phyloP scores from a whole-genome alignment of 352 stramenopile genomes.

The Globisporangium splendens region DNA sequence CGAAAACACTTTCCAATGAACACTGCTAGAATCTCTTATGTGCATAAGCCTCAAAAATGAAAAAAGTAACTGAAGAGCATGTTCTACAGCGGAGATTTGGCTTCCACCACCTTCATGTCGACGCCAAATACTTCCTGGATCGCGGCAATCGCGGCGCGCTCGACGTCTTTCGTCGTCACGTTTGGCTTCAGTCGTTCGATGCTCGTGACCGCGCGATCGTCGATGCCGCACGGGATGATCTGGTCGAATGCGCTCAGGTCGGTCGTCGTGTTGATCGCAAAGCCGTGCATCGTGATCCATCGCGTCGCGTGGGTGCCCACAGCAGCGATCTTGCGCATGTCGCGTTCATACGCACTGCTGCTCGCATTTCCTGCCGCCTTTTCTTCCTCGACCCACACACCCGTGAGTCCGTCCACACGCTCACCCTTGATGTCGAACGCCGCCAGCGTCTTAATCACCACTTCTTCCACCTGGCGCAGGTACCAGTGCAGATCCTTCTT shows the following conservation, averaged over 20 bases:
- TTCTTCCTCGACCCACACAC: conserved; percentile 94
- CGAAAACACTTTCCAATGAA: conserved; percentile 16
- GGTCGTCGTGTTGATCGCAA: conserved; percentile 95
- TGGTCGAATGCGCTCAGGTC: conserved; percentile 92
- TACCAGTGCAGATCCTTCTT: conserved; percentile 98
- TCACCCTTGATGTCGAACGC: conserved; percentile 86
- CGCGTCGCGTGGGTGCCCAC: conserved; percentile 93
- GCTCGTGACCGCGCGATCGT: conserved; percentile 84
- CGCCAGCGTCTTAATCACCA: conserved; percentile 91
- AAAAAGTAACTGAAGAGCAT: conserved; percentile 6
- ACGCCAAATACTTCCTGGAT: conserved; percentile 71
- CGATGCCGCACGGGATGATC: conserved; percentile 97
- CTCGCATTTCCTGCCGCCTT: conserved; percentile 21
- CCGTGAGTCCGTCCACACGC: conserved; percentile 90
- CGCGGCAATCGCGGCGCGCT: conserved; percentile 60
- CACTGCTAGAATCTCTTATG: conserved; percentile 2
- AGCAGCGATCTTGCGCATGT: conserved; percentile 94
- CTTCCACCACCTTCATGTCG: conserved; percentile 46
- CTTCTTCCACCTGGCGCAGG: conserved; percentile 93
- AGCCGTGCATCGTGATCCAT: conserved; percentile 99
- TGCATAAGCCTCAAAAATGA: background rate
- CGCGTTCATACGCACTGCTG: conserved; percentile 24
- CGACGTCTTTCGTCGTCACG: conserved; percentile 53
- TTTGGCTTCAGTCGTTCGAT: conserved; percentile 54
- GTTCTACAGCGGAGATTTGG: conserved; percentile 29